Base-by-base conservation (phyloP, 2,329 filamentous ascomycete species). In the Trichoderma sp. region DNA sequence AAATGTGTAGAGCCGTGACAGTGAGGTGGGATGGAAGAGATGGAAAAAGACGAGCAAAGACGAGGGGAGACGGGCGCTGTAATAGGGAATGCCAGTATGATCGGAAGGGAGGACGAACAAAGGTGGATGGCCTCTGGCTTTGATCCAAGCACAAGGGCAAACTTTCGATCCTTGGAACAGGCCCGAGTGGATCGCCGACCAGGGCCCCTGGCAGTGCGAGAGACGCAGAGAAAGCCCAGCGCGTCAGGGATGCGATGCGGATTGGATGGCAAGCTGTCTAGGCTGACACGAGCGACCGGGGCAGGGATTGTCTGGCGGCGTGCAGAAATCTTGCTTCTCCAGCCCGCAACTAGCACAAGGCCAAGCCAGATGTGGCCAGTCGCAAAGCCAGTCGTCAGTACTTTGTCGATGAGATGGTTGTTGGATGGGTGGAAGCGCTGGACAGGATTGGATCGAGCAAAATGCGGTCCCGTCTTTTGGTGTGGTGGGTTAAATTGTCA, bases 131-230 rank as follows among this genome's bases (percentile, higher is more conserved):
- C 55, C 43, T 39, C 67, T 67, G 74, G 72, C 57, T 63, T 67
- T 67, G 73, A 75, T 74, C 57, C 74, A 73, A 57, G 62, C 72
- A 69, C 63, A 70, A 70, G 68, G 68, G 68, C 68, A 70, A 62
- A 64, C 58, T 39, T 65, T 70, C 68, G 73, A 59, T 71, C 63
- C 73, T 71, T 73, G 73, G 62, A 73, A 72, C 50, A 71, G 65
- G 73, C 64, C 72, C 74, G 72, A 70, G 74, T 74, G 74, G 74
- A 74, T 74, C 68, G 68, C 39, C 71, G 73, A 73, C 73, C 73
- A 68, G 73, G 74, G 71, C 26, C 65, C 65, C 53, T 68, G 65
- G 53, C 65, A 26, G 32, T 57, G 64, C 61, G 36, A 65, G 55
- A 53, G 62, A 65, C 36, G 61, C 36, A 65, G 62, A 28, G 15